These are phyloP conservation scores for Penicillium longicatenatum DNA, from an alignment of 495 filamentous ascomycete genomes.

Conservation along the genomic window DNA sequence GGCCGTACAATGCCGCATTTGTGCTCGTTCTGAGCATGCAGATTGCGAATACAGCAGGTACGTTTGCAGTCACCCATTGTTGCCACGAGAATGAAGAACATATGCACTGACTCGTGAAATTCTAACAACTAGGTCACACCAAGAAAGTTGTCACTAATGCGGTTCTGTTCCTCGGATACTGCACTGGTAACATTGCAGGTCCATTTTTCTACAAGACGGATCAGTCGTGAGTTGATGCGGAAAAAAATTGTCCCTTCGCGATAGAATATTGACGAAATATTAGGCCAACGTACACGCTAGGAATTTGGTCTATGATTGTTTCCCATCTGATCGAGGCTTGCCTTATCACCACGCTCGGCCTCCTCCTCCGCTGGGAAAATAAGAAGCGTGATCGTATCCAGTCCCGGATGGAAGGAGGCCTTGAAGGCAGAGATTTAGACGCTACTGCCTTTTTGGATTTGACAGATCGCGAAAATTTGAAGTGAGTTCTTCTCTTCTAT, in stretches of 20 bases:
- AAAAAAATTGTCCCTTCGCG: background rate
- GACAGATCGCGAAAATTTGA: slow-evolving; percentile 62
- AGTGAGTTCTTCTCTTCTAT: slow-evolving; percentile 33
- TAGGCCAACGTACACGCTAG: slow-evolving; percentile 56
- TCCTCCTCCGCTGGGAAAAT: slow-evolving; percentile 58
- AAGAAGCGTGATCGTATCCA: slow-evolving; percentile 54
- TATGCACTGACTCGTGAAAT: background rate
- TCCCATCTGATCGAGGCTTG: slow-evolving; percentile 57
- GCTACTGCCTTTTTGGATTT: slow-evolving; percentile 60
- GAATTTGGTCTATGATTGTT: slow-evolving; percentile 66
- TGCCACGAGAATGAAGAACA: slow-evolving; percentile 46
- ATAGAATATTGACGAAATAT: background rate
- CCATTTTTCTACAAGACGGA: slow-evolving; percentile 64
- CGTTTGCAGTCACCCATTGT: slow-evolving; percentile 59
- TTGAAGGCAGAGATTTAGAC: slow-evolving; percentile 54
- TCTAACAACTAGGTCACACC: slow-evolving; percentile 42
- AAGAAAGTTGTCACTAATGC: slow-evolving; percentile 60
- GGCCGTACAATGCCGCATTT: slow-evolving; percentile 61
- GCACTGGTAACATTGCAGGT: slow-evolving; percentile 55
- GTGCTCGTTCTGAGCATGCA: slow-evolving; percentile 56
- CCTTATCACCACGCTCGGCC: slow-evolving; percentile 48
- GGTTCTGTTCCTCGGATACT: slow-evolving; percentile 55
- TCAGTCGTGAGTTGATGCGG: slow-evolving; percentile 39
- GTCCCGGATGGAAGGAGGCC: slow-evolving; percentile 46
- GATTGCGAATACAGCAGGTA: slow-evolving; percentile 56